Evolutionary conservation across 2,329 filamentous ascomycete species (phyloP).

Genomic region (Pyricularia grisea): DNA sequence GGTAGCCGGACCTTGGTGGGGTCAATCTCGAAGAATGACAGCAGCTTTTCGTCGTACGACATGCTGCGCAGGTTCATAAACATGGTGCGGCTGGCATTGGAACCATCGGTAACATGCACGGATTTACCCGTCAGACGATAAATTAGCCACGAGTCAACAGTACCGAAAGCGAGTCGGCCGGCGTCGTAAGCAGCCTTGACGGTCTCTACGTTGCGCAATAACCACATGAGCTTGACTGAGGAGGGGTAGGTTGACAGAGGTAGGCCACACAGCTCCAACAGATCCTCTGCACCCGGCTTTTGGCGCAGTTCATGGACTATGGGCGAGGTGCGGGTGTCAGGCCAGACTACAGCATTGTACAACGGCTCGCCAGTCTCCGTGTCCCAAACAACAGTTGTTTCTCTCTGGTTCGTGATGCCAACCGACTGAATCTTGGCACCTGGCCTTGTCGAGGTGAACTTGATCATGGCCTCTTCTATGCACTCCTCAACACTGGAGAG

Average conservation of each 20-base stretch:
- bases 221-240: constrained; percentile 76
- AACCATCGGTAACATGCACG: constrained; percentile 74
- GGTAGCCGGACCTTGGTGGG: constrained; percentile 62
- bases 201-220: constrained; percentile 60
- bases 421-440: constrained; percentile 61
- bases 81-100: constrained; percentile 87
- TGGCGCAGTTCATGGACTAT: constrained; percentile 70
- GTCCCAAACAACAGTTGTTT: constrained; percentile 84
- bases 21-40: constrained; percentile 71
- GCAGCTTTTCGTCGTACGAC: constrained; percentile 67
- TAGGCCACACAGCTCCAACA: constrained; percentile 66
- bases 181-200: constrained; percentile 70
- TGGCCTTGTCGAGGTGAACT: constrained; percentile 64
- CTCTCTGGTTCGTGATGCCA: constrained; percentile 84
- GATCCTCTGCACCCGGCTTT: constrained; percentile 55
- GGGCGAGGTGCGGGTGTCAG: constrained; percentile 66
- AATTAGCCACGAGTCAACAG: constrained; percentile 80
- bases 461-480: constrained; percentile 64
- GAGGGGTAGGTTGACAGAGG: constrained; percentile 85
- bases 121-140: constrained; percentile 69
- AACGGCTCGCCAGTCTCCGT: constrained; percentile 68
- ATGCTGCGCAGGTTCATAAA: constrained; percentile 82
- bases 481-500: constrained; percentile 67
- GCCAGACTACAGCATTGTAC: constrained; percentile 82
- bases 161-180: constrained; percentile 71